These are phyloP conservation scores for Wallacemonas sp. DNA, from an alignment of 208 protist species.

Conservation along the genomic window DNA sequence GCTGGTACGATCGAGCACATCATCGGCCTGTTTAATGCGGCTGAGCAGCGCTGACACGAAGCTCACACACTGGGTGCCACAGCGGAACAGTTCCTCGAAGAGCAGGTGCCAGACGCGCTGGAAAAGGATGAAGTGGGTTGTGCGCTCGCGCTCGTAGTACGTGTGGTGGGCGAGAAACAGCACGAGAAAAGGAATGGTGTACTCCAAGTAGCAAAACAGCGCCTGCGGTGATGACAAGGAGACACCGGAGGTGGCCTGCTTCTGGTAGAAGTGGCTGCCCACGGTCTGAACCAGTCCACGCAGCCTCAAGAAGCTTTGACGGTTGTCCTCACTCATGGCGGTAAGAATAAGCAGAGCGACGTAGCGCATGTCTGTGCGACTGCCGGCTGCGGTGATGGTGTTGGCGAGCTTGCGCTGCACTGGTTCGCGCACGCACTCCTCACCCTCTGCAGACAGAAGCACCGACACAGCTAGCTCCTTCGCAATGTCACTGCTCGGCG, in stretches of 20 bases:
- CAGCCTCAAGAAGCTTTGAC: constrained; percentile 48
- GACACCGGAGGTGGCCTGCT: constrained; percentile 30
- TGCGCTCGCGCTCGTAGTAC: constrained; percentile 55
- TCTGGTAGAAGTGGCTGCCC: constrained; percentile 45
- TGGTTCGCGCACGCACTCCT: constrained; percentile 39
- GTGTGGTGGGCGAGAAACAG: constrained; percentile 79
- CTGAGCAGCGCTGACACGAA: constrained; percentile 74
- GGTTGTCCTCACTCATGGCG: constrained; percentile 59
- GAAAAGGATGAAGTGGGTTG: constrained; percentile 51
- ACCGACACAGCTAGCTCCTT: constrained; percentile 64
- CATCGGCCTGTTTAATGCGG: constrained; percentile 73
- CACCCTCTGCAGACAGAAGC: constrained; percentile 65
- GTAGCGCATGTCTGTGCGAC: constrained; percentile 59
- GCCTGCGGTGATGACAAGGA: constrained; percentile 51
- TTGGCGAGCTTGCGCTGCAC: constrained; percentile 56
- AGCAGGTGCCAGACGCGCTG: constrained; percentile 83
- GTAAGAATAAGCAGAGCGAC: constrained; percentile 69
- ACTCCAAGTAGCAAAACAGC: constrained; percentile 72
- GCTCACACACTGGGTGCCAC: constrained; percentile 55
- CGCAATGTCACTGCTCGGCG: constrained; percentile 40
- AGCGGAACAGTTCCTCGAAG: constrained; percentile 77
- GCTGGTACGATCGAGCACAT: constrained; percentile 48
- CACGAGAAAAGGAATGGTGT: constrained; percentile 74
- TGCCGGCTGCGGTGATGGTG: constrained; percentile 20
- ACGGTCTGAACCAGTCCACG: constrained; percentile 34